Conservation (phyloP, 2,329 filamentous ascomycete species). For the Falciphora oryzae region DNA sequence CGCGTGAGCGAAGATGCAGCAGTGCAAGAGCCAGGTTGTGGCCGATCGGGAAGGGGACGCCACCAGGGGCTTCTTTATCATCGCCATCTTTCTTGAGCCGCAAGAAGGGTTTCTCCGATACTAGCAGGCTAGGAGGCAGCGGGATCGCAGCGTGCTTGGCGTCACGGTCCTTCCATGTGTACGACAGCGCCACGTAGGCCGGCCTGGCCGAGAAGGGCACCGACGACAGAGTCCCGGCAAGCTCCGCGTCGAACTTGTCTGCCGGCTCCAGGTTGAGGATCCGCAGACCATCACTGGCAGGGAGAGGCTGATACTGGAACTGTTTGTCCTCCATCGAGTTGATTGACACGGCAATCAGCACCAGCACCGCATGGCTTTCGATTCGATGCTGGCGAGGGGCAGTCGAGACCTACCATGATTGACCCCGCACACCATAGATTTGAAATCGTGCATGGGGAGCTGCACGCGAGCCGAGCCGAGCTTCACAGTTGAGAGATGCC, state of each 20-base stretch:
- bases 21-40: slow-evolving; percentile 1
- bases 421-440: no score
- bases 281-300: neutral
- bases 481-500: no score
- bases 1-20: neutral
- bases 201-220: slow-evolving; percentile 2
- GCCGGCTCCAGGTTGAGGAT: neutral
- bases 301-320: neutral
- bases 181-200: slow-evolving; percentile 1
- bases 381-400: no score
- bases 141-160: neutral
- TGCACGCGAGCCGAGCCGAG: no score
- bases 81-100: neutral
- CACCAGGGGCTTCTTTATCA: neutral
- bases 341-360: no score
- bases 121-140: neutral
- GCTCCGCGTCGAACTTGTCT: neutral
- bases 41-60: neutral
- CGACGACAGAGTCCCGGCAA: neutral
- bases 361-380: no score
- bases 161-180: slow-evolving; percentile 7
- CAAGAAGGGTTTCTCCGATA: neutral
- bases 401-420: no score
- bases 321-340: no score
- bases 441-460: no score